phyloP scores from a whole-genome alignment of 2,329 filamentous ascomycete species.

The Fusarium xyrophilum region DNA sequence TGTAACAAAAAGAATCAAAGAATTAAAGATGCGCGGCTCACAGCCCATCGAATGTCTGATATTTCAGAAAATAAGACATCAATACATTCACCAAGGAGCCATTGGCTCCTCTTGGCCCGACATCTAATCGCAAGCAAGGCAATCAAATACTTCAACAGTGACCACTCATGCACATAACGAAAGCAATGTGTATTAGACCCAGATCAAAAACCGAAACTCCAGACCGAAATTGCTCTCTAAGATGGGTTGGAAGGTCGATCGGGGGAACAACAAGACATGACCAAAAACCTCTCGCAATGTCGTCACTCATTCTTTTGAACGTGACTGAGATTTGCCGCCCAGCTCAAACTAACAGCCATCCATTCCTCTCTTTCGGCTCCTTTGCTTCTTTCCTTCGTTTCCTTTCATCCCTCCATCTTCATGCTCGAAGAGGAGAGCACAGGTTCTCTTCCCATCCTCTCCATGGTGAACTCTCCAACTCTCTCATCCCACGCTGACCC shows the following conservation, averaged over 20 bases:
- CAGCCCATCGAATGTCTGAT: background rate
- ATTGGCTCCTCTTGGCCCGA: background rate
- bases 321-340: conserved; percentile 32
- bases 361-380: conserved; percentile 26
- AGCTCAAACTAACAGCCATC: conserved; percentile 25
- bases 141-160: conserved; percentile 9
- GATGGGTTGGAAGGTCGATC: conserved; percentile 40
- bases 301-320: conserved; percentile 31
- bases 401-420: conserved; percentile 11
- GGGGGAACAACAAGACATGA: conserved; percentile 38
- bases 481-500: conserved; percentile 24
- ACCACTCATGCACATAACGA: conserved; percentile 34
- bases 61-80: background rate
- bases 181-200: conserved; percentile 54
- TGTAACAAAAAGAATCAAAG: conserved; percentile 1
- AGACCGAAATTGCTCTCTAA: conserved; percentile 54
- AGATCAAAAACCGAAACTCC: conserved; percentile 56
- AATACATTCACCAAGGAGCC: conserved; percentile 5
- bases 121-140: conserved; percentile 5
- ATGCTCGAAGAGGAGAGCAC: background rate
- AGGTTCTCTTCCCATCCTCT: conserved; percentile 19
- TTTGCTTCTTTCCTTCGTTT: conserved; percentile 19
- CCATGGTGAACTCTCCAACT: conserved; percentile 27
- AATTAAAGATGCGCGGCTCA: conserved; percentile 1
- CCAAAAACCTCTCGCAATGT: conserved; percentile 36